These are phyloP conservation scores for Xerophyta viscosa DNA, from an alignment of 106 monocot genomes.

Conservation along the genomic window DNA sequence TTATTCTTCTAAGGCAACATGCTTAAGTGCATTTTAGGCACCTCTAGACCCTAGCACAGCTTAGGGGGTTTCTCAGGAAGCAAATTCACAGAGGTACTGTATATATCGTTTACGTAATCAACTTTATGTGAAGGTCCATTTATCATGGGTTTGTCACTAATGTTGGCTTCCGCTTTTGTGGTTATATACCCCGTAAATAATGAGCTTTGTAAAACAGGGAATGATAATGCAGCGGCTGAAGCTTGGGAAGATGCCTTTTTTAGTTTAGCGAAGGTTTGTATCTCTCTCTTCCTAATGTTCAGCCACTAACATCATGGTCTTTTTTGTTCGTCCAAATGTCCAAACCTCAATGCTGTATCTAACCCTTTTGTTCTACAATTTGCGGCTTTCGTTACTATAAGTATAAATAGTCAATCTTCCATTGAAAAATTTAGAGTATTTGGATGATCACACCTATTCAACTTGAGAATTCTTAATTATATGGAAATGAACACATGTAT, in stretches of 20 bases:
- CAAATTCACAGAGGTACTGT: conserved; percentile 77
- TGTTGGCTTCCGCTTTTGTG: conserved; percentile 88
- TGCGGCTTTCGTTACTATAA: no score
- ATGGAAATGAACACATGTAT: no score
- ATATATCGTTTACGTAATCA: background rate
- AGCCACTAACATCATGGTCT: no score
- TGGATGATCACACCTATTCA: no score
- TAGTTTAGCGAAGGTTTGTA: conserved; percentile 56
- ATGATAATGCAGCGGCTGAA: conserved; percentile 67
- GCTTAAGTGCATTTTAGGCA: conserved; percentile 85
- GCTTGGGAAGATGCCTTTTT: conserved; percentile 94
- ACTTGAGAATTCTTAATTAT: no score
- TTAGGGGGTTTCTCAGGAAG: conserved; percentile 85
- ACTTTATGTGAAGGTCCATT: background rate
- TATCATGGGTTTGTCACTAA: background rate
- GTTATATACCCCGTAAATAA: conserved; percentile 98
- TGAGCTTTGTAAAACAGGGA: conserved; percentile 46
- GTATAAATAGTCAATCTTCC: no score
- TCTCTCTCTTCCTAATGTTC: background rate
- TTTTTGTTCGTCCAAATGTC: no score
- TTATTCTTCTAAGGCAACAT: conserved; percentile 71
- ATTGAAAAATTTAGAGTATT: no score
- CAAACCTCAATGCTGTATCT: no score
- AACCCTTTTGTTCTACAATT: no score
- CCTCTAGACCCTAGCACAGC: conserved; percentile 94